Base-by-base conservation (phyloP, 1,284 basidiomycete species). In the Uromyces viciae-fabae region DNA sequence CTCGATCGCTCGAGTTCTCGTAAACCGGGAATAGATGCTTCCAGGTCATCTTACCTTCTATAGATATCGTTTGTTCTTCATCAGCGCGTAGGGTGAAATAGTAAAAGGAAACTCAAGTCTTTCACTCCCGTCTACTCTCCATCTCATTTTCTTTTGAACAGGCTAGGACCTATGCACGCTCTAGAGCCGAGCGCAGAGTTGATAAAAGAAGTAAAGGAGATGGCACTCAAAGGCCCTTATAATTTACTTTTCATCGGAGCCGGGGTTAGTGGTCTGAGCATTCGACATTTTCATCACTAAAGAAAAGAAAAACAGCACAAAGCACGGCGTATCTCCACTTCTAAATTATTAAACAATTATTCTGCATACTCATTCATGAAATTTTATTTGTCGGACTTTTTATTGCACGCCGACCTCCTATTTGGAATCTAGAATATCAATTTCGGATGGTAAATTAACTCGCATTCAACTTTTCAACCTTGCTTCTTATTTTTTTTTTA, bases 231-330 rank as follows among this genome's bases (percentile, higher is more conserved):
- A 52, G 77, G 77, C 19, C 46, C 31, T 31, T 77, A 64, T n/a
- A 95, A 95, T 86, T 91, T 97, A 82, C 90, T 95, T 85, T 94
- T 94, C 87, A 89, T 96, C 84, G 94, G 94, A 75, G 94, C 94
- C 42, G 94, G 94, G 36, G 86, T 87, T 75, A 85, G 86, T 85
- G 60, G 66, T n/a, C 60, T 76, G 42, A 36, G 7, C 5, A 60
- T 75, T 46, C 42, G 36, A 69, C 7, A 54, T 28, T 19, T 28
- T 8, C 56, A n/a, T n/a, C n/a, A n/a, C n/a, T n/a, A n/a, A n/a
- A n/a, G n/a, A n/a, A n/a, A n/a, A n/a, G n/a, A n/a, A n/a, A n/a
- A n/a, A n/a, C n/a, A n/a, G n/a, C n/a, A n/a, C n/a, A n/a, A n/a
- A n/a, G n/a, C n/a, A n/a, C n/a, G n/a, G n/a, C n/a, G n/a, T n/a